These are phyloP conservation scores for Dothistroma pini DNA, from an alignment of 2,329 filamentous ascomycete genomes.

Conservation along the genomic window DNA sequence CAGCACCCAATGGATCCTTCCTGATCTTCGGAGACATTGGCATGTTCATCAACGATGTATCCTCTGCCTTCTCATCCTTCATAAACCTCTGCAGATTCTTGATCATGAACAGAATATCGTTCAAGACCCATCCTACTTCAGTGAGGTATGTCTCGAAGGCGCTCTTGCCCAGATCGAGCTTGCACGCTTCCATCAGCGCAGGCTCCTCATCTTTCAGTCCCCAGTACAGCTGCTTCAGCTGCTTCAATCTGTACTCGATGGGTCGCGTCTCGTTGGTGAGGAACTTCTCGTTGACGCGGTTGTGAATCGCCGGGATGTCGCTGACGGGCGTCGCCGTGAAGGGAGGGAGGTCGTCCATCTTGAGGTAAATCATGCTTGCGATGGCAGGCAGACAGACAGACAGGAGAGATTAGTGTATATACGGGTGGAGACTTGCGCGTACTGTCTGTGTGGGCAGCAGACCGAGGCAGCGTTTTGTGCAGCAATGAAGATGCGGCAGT, in stretches of 20 bases:
- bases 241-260: constrained; percentile 73
- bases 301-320: constrained; percentile 60
- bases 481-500: too few species aligned
- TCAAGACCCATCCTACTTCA: constrained; percentile 75
- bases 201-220: constrained; percentile 72
- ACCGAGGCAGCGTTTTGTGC: not conserved
- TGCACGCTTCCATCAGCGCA: constrained; percentile 69
- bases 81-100: constrained; percentile 77
- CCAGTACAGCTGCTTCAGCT: constrained; percentile 96
- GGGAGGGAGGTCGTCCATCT: constrained; percentile 6
- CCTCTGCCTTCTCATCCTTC: constrained; percentile 71
- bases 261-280: constrained; percentile 76
- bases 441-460: not conserved
- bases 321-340: constrained; percentile 58
- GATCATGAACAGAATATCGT: constrained; percentile 74
- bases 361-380: constrained; percentile 8
- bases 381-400: not conserved
- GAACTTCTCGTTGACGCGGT: constrained; percentile 65
- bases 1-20: constrained; percentile 81
- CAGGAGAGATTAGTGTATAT: not conserved
- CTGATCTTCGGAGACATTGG: constrained; percentile 70
- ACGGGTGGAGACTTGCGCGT: not conserved
- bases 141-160: constrained; percentile 67
- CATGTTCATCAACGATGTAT: constrained; percentile 66
- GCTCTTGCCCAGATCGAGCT: constrained; percentile 74